A percentile compares a stretch with the other conserved stretches of the same genome.
phyloP scores from a whole-genome alignment of 1,284 basidiomycete species.

The Gastroboletus turbinatus region DNA sequence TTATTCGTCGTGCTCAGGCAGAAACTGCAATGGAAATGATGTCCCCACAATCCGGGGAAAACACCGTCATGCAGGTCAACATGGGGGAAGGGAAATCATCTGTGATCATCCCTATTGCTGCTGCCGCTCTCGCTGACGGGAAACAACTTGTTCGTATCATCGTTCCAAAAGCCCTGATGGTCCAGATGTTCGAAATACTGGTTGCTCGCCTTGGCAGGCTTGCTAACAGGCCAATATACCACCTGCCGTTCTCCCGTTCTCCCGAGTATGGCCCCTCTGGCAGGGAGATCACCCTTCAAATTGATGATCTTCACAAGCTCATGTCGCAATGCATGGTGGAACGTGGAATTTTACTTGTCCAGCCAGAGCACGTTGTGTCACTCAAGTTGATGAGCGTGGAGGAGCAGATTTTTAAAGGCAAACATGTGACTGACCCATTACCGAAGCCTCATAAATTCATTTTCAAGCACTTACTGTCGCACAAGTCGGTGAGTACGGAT shows the following conservation, averaged over 20 bases:
- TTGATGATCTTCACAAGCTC: neutral
- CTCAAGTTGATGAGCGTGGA: neutral
- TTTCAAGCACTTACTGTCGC: neutral
- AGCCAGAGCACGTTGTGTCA: neutral
- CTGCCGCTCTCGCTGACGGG: constrained; percentile 42
- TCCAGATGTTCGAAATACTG: constrained; percentile 49
- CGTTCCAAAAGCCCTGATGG: constrained; percentile 43
- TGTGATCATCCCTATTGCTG: constrained; percentile 49
- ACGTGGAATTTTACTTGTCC: neutral
- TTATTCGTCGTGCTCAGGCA: neutral
- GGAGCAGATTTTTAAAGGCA: neutral
- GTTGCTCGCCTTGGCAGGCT: constrained; percentile 43
- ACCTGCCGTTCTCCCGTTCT: constrained; percentile 46
- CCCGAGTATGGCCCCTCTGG: fast-evolving
- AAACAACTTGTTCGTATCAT: constrained; percentile 45
- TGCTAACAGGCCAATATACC: constrained; percentile 44
- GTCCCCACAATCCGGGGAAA: neutral
- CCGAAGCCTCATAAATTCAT: neutral
- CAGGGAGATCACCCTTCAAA: neutral
- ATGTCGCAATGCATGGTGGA: neutral
- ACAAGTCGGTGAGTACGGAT: neutral
- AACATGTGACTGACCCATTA: fast-evolving
- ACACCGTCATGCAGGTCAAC: neutral
- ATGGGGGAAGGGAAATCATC: constrained; percentile 37
- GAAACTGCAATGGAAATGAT: neutral